Conservation (phyloP, 164 flowering plant genomes). For the Saururus chinensis region DNA sequence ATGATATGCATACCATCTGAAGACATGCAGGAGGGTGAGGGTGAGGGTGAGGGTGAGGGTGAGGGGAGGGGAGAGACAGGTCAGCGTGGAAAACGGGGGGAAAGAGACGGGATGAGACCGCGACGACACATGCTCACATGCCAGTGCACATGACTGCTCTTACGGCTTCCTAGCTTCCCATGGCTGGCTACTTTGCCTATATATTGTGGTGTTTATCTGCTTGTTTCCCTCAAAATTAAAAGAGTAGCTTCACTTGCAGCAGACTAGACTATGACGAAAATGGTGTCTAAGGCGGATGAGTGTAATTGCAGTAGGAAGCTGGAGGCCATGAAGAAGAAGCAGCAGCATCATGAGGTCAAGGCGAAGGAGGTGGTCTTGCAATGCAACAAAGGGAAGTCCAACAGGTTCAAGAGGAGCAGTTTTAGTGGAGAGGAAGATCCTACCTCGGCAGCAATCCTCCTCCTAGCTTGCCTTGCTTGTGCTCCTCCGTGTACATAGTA, state of each 20-base stretch:
- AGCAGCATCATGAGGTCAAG: constrained; percentile 5
- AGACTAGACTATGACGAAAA: constrained; percentile 3
- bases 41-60: neutral
- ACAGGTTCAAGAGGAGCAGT: constrained; percentile 72
- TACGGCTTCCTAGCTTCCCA: neutral
- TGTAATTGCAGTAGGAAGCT: constrained; percentile 33
- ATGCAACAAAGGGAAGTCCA: constrained; percentile 53
- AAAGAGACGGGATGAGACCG: neutral
- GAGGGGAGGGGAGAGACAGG: neutral
- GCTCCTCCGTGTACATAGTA: constrained; percentile 18
- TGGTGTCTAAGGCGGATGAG: constrained; percentile 58
- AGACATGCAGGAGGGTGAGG: no score
- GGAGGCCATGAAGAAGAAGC: constrained; percentile 16
- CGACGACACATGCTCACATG: constrained; percentile 8
- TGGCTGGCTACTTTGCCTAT: neutral
- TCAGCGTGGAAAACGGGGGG: neutral
- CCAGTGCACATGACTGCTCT: constrained; percentile 1
- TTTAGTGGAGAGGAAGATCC: constrained; percentile 63
- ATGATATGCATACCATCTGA: no score
- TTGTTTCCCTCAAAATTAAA: constrained; percentile 1
- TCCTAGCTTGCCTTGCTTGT: constrained; percentile 79
- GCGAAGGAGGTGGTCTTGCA: constrained; percentile 24
- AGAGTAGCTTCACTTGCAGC: neutral
- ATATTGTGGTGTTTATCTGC: neutral
- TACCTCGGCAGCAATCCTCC: constrained; percentile 63